Evolutionary conservation across 306 rosid genomes (phyloP), one percentile per base, ranked within the genome.

Genomic region (Alnus rubra): DNA sequence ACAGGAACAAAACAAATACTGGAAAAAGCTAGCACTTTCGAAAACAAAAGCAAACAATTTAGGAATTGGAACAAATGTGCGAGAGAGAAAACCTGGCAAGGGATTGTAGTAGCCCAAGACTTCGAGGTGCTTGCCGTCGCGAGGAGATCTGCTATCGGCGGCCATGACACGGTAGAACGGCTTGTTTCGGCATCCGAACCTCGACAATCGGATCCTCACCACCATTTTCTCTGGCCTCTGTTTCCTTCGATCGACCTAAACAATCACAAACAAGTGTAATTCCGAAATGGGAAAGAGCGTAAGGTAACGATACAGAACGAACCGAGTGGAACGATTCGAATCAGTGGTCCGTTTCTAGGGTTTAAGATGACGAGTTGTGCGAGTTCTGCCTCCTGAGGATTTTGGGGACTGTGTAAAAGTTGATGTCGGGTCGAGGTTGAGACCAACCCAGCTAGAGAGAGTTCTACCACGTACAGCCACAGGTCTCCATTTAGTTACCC

Each of bases 61-160:
- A 9, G 19, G 28, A 37, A 53, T 7, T 8, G 2, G 18, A 9
- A 49, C 0, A 48, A 58, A 30, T 8, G 16, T 3, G 4, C 1
- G 8, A 70, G 42, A 39, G 28, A 3, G 71, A 45, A 23, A 83
- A 92, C 98, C 94, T 82, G 99, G 96, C 42, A 95, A 84, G 30
- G 98, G 97, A 81, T 95, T 91, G 83, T 92, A 95, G 87, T 91
- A 93, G 16, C 98, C 98, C 4, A 93, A 84, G 75, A 90, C 90
- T 76, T 95, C 98, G 51, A 95, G 98, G 75, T 95, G 99, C 55
- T 91, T 91, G 74, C 98, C 98, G 62, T 93, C 98, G 77, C 99
- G 86, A 0, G 98, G 98, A 63, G 97, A 95, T 71, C 98, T 87
- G 79, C 98, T 91, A 84, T 95, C 93, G 2, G 98, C 97, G 0